Percentiles rank a stretch among this genome's conserved stretches.
These are phyloP conservation scores for Dryas alaskensis DNA, from an alignment of 306 rosid genomes.

Conservation along the genomic window DNA sequence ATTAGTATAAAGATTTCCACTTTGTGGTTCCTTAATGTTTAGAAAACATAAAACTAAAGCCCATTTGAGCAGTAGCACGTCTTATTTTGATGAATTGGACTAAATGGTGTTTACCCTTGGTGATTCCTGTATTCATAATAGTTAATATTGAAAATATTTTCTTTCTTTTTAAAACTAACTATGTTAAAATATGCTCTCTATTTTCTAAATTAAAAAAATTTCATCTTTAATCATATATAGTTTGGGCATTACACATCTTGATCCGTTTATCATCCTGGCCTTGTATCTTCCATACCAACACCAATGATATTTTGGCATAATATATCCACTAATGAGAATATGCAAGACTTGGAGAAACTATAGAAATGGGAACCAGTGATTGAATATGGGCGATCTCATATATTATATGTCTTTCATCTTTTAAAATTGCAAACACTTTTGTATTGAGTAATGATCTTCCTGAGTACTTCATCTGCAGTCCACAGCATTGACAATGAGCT, in stretches of 20 bases:
- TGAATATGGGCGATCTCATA: not conserved
- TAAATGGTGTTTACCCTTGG: too few relatives aligned
- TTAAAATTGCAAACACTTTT: not conserved
- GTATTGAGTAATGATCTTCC: slow-evolving; percentile 16
- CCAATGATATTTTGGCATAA: not conserved
- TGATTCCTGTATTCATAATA: too few relatives aligned
- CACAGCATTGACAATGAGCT: slow-evolving; percentile 78
- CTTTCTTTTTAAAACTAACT: not conserved
- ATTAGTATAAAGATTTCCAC: not conserved
- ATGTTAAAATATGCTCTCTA: not conserved
- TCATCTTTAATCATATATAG: not conserved
- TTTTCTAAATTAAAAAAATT: too few relatives aligned
- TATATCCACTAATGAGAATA: not conserved
- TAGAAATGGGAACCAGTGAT: not conserved
- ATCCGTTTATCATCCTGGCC: slow-evolving; percentile 1
- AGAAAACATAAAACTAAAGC: too few relatives aligned
- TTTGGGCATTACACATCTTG: not conserved
- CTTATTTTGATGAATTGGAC: too few relatives aligned
- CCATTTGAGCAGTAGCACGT: too few relatives aligned
- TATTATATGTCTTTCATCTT: slow-evolving; percentile 1
- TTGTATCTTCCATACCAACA: not conserved
- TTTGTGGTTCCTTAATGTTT: not conserved
- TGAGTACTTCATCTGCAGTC: slow-evolving; percentile 51
- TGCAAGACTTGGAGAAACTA: not conserved
- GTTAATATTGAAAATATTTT: not conserved